Evolutionary conservation across 2,329 filamentous ascomycete species (phyloP), one percentile per base, ranked within the genome.

Genomic region (Ophiosphaerella korrae): DNA sequence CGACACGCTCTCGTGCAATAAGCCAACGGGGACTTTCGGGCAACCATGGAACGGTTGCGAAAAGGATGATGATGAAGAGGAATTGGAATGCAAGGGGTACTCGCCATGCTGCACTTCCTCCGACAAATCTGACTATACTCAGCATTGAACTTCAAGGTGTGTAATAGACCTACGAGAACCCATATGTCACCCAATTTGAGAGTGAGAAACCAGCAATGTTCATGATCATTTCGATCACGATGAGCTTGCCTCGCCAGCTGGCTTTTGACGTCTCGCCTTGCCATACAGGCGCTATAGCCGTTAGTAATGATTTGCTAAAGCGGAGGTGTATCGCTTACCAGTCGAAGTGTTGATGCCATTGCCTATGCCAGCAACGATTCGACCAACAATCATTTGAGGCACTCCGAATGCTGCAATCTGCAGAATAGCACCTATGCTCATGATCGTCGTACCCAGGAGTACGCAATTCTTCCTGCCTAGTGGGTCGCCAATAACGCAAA

Each of bases 161-260:
- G 3, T 29, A 13, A 8, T 13, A 11, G n/a, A 16, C 64, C 53
- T 75, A 83, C 16, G 75, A 78, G 48, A 82, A 75, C 2, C 79
- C 79, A 49, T 77, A 82, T 7, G 76, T 82, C 9, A 83, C 73
- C 79, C 80, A 83, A 38, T 82, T 81, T 4, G 74, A 76, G 1
- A 83, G 41, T 1, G 68, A 75, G 52, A 81, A 82, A 2, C 80
- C 81, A 14, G 72, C 74, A 37, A 82, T 78, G 48, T 80, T 80
- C 60, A 82, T 71, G 39, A 78, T 78, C 66, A 82, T 75, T 42
- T 80, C 77, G 21, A 80, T 72, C 32, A 79, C 70, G 5, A 80
- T 75, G 11, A 79, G 63, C 41, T 77, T 78, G 13, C 78, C 77
- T 52, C 78, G 57, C 66, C 64, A 71, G 33, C 62, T 70, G 8